phyloP scores from a whole-genome alignment of 257 asterid genomes.

The Sherardia arvensis region DNA sequence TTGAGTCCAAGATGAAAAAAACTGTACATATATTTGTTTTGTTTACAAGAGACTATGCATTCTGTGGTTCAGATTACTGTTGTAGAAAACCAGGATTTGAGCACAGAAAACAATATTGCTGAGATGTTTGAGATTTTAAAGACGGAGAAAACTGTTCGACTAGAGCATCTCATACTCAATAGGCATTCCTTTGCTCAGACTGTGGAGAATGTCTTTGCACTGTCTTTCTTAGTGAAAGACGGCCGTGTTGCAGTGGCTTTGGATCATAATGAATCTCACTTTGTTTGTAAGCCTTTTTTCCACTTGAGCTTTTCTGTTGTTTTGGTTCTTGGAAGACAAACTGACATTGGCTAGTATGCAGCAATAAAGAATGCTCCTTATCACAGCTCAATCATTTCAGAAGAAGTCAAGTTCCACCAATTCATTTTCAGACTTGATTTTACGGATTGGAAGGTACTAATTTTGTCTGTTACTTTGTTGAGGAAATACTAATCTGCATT shows the following conservation, averaged over 20 bases:
- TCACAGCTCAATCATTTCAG: constrained; percentile 22
- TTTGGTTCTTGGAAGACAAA: background rate
- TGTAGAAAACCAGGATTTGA: constrained; percentile 16
- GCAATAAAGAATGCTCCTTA: constrained; percentile 43
- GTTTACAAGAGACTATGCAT: background rate
- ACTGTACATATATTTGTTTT: background rate
- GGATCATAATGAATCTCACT: constrained; percentile 36
- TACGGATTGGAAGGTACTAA: constrained; percentile 46
- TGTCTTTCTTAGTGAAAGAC: constrained; percentile 55
- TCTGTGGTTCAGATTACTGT: constrained; percentile 22
- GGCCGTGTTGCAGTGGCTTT: constrained; percentile 33
- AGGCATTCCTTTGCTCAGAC: constrained; percentile 45
- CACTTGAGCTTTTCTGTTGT: background rate
- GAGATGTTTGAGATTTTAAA: constrained; percentile 34
- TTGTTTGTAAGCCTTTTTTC: constrained; percentile 30
- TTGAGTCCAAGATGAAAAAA: background rate
- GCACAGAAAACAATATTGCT: constrained; percentile 31
- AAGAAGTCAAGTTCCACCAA: constrained; percentile 28
- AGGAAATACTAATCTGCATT: too few relatives aligned
- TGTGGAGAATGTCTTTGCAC: constrained; percentile 46
- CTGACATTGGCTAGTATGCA: constrained; percentile 9
- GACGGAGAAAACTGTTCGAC: constrained; percentile 22
- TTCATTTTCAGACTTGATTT: constrained; percentile 46
- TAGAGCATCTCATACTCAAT: constrained; percentile 40
- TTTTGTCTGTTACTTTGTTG: background rate